Percentiles rank a stretch among this genome's conserved stretches.
Conservation (phyloP, 2,329 filamentous ascomycete genomes). For the Colletotrichum sansevieriae region DNA sequence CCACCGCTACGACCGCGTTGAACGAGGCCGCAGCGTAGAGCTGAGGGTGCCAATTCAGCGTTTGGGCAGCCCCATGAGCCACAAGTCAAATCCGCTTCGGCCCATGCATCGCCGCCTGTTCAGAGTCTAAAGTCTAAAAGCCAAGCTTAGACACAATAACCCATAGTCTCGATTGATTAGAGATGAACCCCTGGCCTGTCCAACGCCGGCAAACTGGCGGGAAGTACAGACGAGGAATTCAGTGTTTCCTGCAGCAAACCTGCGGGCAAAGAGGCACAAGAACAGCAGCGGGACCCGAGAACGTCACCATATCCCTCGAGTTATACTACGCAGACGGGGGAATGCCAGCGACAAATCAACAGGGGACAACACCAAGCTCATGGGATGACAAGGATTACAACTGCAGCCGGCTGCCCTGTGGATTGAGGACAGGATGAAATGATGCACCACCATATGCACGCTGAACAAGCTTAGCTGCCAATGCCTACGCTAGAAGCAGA, state of each 20-base stretch:
- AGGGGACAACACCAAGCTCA: slow-evolving; percentile 31
- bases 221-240: slow-evolving; percentile 10
- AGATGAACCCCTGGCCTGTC: slow-evolving; percentile 27
- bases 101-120: slow-evolving; percentile 2
- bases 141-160: neutral
- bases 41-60: neutral
- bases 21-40: slow-evolving; percentile 10
- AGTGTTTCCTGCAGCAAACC: slow-evolving; percentile 23
- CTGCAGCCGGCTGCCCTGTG: slow-evolving; percentile 23
- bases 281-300: slow-evolving; percentile 24
- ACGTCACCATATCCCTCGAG: slow-evolving; percentile 29
- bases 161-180: neutral
- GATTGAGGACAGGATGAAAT: slow-evolving; percentile 16
- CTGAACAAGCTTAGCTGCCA: slow-evolving; percentile 31
- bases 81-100: neutral
- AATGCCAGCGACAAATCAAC: slow-evolving; percentile 34
- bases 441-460: slow-evolving; percentile 28
- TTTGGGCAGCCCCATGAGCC: neutral
- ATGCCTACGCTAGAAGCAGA: slow-evolving; percentile 37
- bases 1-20: neutral
- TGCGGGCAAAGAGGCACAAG: neutral
- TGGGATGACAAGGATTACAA: slow-evolving; percentile 35
- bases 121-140: neutral
- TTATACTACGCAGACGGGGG: slow-evolving; percentile 13
- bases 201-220: neutral